Conservation (phyloP, 2,329 filamentous ascomycete genomes). For the Volutella citrinella region DNA sequence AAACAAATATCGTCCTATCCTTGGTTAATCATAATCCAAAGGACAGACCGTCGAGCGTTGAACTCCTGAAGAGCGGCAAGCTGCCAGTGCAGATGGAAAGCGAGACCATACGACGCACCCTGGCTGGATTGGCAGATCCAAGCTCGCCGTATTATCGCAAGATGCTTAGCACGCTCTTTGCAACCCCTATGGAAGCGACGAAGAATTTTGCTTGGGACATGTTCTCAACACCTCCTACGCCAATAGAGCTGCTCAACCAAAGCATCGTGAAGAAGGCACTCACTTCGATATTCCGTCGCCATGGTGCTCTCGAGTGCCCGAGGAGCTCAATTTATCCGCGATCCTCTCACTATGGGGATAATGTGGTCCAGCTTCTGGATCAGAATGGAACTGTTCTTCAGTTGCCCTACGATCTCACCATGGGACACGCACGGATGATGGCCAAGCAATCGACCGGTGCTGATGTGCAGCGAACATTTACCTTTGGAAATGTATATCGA, state of each 20-base stretch:
- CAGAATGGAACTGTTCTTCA: slow-evolving; percentile 84
- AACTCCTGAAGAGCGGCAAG: slow-evolving; percentile 81
- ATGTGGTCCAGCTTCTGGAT: slow-evolving; percentile 78
- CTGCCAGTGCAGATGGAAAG: slow-evolving; percentile 90
- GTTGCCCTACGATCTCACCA: slow-evolving; percentile 87
- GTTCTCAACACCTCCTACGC: slow-evolving; percentile 51
- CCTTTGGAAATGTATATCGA: slow-evolving; percentile 85
- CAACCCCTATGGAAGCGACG: slow-evolving; percentile 69
- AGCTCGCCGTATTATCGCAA: slow-evolving; percentile 86
- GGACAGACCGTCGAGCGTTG: slow-evolving; percentile 76
- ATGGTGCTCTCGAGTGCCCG: slow-evolving; percentile 81
- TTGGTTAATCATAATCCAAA: slow-evolving; percentile 80
- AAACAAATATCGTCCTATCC: slow-evolving; percentile 75
- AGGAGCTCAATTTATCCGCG: slow-evolving; percentile 77
- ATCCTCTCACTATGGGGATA: slow-evolving; percentile 70
- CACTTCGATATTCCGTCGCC: slow-evolving; percentile 76
- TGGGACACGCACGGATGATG: slow-evolving; percentile 82
- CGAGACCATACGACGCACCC: slow-evolving; percentile 79
- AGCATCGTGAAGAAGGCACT: slow-evolving; percentile 72
- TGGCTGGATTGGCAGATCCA: slow-evolving; percentile 77
- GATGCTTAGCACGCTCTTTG: slow-evolving; percentile 82
- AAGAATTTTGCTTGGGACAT: slow-evolving; percentile 81
- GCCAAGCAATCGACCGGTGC: slow-evolving; percentile 64
- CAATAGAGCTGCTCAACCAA: slow-evolving; percentile 65
- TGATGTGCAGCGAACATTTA: slow-evolving; percentile 72